Evolutionary conservation across 1,284 basidiomycete genomes (phyloP).

Genomic region (Vanrija sp.): DNA sequence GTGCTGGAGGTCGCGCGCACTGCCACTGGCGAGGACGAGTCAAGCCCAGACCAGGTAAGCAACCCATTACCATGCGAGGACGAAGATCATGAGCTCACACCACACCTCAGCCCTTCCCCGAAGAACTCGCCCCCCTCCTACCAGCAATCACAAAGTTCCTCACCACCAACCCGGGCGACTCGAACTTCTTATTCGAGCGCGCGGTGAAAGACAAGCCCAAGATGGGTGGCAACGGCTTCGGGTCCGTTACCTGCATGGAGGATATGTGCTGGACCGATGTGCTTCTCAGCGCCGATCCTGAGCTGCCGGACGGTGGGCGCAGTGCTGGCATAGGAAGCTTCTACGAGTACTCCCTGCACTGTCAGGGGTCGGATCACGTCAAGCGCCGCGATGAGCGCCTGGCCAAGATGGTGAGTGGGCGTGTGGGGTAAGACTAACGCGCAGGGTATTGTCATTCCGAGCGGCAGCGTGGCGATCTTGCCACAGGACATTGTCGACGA

Average conservation of each 20-base stretch:
- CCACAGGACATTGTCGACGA: background rate
- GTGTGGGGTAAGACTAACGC: background rate
- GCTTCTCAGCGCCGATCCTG: conserved; percentile 31
- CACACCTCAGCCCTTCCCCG: conserved; percentile 18
- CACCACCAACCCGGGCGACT: conserved; percentile 26
- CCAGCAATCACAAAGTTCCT: conserved; percentile 17
- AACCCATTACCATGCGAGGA: too few relatives aligned
- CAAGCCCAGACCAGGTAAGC: conserved; percentile 6
- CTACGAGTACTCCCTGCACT: conserved; percentile 26
- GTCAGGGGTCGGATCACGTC: conserved; percentile 1
- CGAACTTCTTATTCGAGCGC: conserved; percentile 39
- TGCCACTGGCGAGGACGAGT: conserved; percentile 3
- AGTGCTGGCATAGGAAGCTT: conserved; percentile 34
- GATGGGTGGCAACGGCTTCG: conserved; percentile 37
- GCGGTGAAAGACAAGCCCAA: conserved; percentile 7
- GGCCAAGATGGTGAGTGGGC: conserved; percentile 4
- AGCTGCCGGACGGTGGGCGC: conserved; percentile 26
- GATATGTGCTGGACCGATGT: conserved; percentile 41
- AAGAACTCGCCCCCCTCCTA: conserved; percentile 16
- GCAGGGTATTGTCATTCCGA: background rate
- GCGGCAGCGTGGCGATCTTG: background rate
- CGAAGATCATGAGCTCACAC: background rate
- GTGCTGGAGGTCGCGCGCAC: conserved; percentile 8
- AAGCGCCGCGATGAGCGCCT: conserved; percentile 8
- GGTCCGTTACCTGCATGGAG: conserved; percentile 42